Evolutionary conservation across 2,329 filamentous ascomycete genomes (phyloP).

Genomic region (Ascochyta koolunga): DNA sequence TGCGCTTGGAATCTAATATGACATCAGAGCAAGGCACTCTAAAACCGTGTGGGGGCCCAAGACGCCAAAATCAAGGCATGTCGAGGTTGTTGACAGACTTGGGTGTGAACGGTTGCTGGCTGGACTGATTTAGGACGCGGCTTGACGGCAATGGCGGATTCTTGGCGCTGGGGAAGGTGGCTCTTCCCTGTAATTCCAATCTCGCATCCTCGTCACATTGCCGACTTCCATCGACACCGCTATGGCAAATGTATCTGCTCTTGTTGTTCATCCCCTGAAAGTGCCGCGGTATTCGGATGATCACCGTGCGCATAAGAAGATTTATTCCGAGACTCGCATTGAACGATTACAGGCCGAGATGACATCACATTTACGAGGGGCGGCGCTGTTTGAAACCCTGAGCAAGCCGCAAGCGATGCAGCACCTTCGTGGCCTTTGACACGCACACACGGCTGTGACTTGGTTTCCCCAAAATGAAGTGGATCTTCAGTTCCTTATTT

Average conservation of each 20-base stretch:
- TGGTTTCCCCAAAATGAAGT: constrained; percentile 1
- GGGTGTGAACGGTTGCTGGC: constrained; percentile 5
- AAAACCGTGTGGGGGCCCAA: constrained; percentile 8
- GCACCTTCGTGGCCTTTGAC: background rate
- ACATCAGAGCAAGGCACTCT: constrained; percentile 12
- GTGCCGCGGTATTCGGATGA: constrained; percentile 1
- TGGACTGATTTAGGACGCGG: constrained; percentile 12
- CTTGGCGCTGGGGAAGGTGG: constrained; percentile 14
- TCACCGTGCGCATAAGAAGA: background rate
- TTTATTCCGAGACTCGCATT: background rate
- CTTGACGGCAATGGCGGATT: constrained; percentile 12
- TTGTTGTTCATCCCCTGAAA: background rate
- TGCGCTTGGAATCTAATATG: constrained; percentile 1
- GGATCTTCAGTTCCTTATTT: constrained; percentile 7
- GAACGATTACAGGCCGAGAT: background rate
- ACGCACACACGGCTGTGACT: constrained; percentile 10
- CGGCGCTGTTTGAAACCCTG: constrained; percentile 8
- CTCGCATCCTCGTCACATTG: background rate
- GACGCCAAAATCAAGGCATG: constrained; percentile 6
- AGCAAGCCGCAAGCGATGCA: constrained; percentile 14
- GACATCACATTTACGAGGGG: constrained; percentile 10
- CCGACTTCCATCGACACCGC: constrained; percentile 10
- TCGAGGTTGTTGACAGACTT: background rate
- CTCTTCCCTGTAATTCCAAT: constrained; percentile 8
- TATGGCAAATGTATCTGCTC: constrained; percentile 3